Conservation (phyloP, 2,329 filamentous ascomycete genomes). For the Stemphylium beticola region DNA sequence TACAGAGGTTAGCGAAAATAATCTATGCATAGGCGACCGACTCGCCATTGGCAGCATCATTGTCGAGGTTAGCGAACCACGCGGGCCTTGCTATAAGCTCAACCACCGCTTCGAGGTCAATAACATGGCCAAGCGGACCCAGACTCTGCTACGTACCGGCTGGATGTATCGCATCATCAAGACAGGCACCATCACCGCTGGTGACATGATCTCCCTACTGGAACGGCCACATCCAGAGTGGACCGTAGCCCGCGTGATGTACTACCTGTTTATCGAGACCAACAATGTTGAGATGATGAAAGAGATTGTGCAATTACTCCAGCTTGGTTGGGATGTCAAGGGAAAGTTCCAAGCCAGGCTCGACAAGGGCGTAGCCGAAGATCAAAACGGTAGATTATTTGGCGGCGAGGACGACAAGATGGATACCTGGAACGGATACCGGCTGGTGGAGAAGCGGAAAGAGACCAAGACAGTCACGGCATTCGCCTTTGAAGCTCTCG, state of each 20-base stretch:
- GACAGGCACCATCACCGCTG: conserved; percentile 61
- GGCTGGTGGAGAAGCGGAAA: conserved; percentile 57
- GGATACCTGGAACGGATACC: conserved; percentile 48
- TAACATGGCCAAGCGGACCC: conserved; percentile 66
- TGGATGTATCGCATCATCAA: conserved; percentile 70
- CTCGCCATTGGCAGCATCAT: conserved; percentile 58
- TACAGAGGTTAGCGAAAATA: conserved; percentile 65
- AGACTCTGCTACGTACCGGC: conserved; percentile 64
- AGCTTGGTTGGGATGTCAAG: conserved; percentile 58
- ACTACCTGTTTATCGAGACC: conserved; percentile 64
- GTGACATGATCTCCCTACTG: conserved; percentile 63
- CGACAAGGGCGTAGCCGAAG: conserved; percentile 52
- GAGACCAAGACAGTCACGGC: conserved; percentile 61
- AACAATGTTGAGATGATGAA: conserved; percentile 58
- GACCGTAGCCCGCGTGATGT: conserved; percentile 68
- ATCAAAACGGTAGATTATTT: conserved; percentile 35
- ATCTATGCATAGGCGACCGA: conserved; percentile 69
- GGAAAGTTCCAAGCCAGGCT: conserved; percentile 61
- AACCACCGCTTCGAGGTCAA: conserved; percentile 71
- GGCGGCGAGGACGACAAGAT: conserved; percentile 35
- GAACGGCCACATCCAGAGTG: conserved; percentile 64
- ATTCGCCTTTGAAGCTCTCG: conserved; percentile 59
- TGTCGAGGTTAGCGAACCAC: conserved; percentile 66
- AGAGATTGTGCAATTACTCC: conserved; percentile 49
- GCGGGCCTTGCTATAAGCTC: conserved; percentile 71